These are phyloP conservation scores for Zanthoxylum bungeanum DNA, from an alignment of 345 rosid species.

Conservation along the genomic window DNA sequence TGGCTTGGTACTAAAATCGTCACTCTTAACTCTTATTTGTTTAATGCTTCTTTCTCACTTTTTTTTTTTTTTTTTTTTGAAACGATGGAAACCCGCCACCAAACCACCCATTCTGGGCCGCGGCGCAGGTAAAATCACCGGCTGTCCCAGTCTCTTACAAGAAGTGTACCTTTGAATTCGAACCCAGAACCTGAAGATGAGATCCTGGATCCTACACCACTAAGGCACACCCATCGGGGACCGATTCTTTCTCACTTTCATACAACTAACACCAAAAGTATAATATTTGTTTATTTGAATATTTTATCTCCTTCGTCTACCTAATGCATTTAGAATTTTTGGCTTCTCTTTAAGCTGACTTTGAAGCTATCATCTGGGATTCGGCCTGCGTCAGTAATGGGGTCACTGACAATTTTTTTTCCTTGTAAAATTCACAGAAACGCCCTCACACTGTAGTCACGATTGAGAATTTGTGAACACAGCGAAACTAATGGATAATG, in stretches of 20 bases:
- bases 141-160: too few species aligned
- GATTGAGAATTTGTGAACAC: too few species aligned
- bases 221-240: too few species aligned
- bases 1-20: not conserved
- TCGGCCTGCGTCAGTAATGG: not conserved
- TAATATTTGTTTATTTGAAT: not conserved
- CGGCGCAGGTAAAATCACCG: too few species aligned
- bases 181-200: too few species aligned
- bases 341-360: not conserved
- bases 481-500: too few species aligned
- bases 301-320: constrained; percentile 1
- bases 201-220: too few species aligned
- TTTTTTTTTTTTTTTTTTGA: too few species aligned
- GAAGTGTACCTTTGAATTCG: too few species aligned
- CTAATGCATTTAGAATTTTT: constrained; percentile 13
- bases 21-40: not conserved
- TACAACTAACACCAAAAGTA: not conserved
- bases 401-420: not conserved
- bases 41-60: not conserved
- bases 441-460: not conserved
- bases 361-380: not conserved
- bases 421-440: not conserved
- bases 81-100: too few species aligned
- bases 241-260: too few species aligned
- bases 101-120: too few species aligned